These are phyloP conservation scores for Syzygium aromaticum DNA, from an alignment of 345 rosid genomes.

Conservation along the genomic window DNA sequence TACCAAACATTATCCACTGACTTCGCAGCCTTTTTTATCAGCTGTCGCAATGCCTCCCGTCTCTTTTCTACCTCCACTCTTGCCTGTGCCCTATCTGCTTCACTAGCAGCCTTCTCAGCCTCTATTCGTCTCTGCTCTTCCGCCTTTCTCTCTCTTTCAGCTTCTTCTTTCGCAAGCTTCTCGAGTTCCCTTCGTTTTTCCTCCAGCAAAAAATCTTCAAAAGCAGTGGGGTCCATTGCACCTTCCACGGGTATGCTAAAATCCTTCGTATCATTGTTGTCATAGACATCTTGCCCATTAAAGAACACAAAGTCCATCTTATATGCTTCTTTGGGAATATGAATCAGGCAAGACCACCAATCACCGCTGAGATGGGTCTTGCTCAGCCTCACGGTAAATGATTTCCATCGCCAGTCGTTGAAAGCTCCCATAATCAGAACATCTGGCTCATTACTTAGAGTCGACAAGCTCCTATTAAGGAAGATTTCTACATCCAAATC, in stretches of 20 bases:
- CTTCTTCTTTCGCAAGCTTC: constrained; percentile 67
- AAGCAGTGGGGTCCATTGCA: constrained; percentile 59
- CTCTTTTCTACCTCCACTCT: constrained; percentile 48
- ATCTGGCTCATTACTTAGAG: constrained; percentile 49
- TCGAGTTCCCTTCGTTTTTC: constrained; percentile 72
- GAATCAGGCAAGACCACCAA: constrained; percentile 85
- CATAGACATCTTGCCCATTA: constrained; percentile 64
- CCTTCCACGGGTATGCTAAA: constrained; percentile 62
- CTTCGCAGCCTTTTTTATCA: constrained; percentile 40
- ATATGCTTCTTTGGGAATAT: constrained; percentile 82
- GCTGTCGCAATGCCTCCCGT: constrained; percentile 27
- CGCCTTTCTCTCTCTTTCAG: constrained; percentile 61
- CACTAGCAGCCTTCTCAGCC: constrained; percentile 63
- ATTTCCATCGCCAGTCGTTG: constrained; percentile 89
- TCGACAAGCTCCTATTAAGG: constrained; percentile 52
- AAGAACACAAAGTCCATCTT: constrained; percentile 87
- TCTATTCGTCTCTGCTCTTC: constrained; percentile 70
- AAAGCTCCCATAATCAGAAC: constrained; percentile 83
- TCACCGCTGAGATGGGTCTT: constrained; percentile 55
- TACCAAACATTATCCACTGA: constrained; percentile 57
- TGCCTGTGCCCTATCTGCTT: constrained; percentile 76
- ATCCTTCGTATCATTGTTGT: constrained; percentile 67
- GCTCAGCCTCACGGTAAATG: constrained; percentile 59
- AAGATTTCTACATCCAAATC: constrained; percentile 70
- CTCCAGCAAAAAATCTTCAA: constrained; percentile 82